Conservation (phyloP, 805 yeast genomes). For the Suhomyces faveliae region DNA sequence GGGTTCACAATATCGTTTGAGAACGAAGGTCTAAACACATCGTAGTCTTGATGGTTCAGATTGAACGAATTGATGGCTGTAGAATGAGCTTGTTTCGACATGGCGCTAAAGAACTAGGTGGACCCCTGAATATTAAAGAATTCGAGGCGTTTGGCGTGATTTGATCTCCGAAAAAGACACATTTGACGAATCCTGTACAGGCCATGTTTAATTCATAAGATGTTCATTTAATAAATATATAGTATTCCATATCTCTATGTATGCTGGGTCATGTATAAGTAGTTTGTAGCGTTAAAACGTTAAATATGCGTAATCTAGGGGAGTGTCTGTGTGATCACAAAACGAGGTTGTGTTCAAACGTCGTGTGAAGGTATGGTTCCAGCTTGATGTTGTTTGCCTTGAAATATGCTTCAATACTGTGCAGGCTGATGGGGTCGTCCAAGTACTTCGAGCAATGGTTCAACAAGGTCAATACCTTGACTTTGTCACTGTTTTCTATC, state of each 20-base stretch:
- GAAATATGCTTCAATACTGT: slow-evolving; percentile 10
- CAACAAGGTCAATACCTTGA: slow-evolving; percentile 21
- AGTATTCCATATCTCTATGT: background rate
- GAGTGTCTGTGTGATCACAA: background rate
- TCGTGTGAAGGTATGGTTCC: background rate
- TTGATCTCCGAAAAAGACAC: no score
- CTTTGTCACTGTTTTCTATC: slow-evolving; percentile 15
- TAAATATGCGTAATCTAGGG: background rate
- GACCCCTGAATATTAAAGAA: no score
- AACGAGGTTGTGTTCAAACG: background rate
- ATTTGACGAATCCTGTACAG: no score
- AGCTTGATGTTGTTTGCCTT: slow-evolving; percentile 1
- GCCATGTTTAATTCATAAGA: background rate
- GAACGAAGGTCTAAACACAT: slow-evolving; percentile 52
- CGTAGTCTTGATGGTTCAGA: slow-evolving; percentile 51
- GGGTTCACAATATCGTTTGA: slow-evolving; percentile 38
- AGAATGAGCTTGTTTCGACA: slow-evolving; percentile 20
- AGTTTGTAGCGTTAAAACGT: background rate
- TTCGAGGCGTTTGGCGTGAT: no score
- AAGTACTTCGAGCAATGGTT: slow-evolving; percentile 21
- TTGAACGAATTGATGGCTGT: slow-evolving; percentile 51
- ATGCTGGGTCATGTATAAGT: background rate
- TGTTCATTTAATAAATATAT: background rate
- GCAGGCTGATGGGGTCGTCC: slow-evolving; percentile 24
- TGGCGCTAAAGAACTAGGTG: background rate